phyloP scores from a whole-genome alignment of 1,139 yeast species.

The Scheffersomyces cryptocercus region DNA sequence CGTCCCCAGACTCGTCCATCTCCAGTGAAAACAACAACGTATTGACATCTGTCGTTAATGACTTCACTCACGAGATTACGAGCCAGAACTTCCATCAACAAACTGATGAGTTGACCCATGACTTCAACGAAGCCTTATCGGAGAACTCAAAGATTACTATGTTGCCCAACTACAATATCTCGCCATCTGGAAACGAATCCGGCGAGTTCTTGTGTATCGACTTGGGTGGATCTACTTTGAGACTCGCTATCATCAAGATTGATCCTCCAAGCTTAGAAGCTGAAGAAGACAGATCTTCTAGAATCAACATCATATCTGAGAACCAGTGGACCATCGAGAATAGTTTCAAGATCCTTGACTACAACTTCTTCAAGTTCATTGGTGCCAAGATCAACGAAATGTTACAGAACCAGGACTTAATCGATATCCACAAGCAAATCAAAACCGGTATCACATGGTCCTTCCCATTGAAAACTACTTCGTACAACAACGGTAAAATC shows the following conservation, averaged over 20 bases:
- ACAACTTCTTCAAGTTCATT: slow-evolving; percentile 41
- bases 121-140: slow-evolving; percentile 31
- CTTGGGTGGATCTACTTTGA: slow-evolving; percentile 56
- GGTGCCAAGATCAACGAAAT: slow-evolving; percentile 36
- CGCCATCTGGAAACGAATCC: slow-evolving; percentile 43
- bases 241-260: slow-evolving; percentile 48
- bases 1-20: neutral
- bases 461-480: slow-evolving; percentile 50
- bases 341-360: slow-evolving; percentile 37
- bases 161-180: slow-evolving; percentile 47
- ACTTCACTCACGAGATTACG: neutral
- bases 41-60: neutral
- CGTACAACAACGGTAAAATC: slow-evolving; percentile 47
- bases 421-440: slow-evolving; percentile 20
- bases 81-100: slow-evolving; percentile 5
- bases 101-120: slow-evolving; percentile 11
- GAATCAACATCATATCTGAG: slow-evolving; percentile 33
- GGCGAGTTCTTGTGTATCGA: slow-evolving; percentile 52
- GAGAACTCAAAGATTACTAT: slow-evolving; percentile 38
- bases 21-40: neutral
- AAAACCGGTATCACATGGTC: slow-evolving; percentile 60
- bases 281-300: slow-evolving; percentile 8
- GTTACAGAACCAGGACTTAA: slow-evolving; percentile 26
- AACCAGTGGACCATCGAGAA: slow-evolving; percentile 45
- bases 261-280: slow-evolving; percentile 12